These are phyloP conservation scores for Colletotrichum coccodes DNA, from an alignment of 2,329 filamentous ascomycete genomes.

Conservation along the genomic window DNA sequence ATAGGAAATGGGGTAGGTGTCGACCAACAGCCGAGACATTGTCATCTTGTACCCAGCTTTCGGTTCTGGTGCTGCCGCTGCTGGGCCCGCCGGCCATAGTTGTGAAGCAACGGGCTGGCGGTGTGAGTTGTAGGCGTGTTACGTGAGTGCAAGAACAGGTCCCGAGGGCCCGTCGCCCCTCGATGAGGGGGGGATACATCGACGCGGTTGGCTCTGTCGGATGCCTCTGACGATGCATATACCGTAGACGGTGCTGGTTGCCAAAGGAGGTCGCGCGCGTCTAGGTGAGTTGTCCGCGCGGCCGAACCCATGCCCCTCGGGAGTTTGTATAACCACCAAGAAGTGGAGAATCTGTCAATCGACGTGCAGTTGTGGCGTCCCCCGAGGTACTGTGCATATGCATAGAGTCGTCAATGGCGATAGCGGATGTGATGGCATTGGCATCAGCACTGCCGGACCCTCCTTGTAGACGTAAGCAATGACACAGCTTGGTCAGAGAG, in stretches of 20 bases:
- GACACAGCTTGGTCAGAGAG: constrained; percentile 3
- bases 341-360: neutral
- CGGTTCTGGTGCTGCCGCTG: neutral
- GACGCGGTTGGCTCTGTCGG: constrained; percentile 8
- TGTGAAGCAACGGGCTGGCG: neutral
- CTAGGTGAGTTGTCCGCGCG: constrained; percentile 4
- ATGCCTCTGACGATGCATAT: neutral
- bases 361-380: neutral
- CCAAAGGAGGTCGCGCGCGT: constrained; percentile 3
- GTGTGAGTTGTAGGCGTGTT: constrained; percentile 9
- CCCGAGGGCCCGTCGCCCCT: constrained; percentile 3
- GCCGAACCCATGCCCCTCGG: constrained; percentile 3
- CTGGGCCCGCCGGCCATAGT: neutral
- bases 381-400: neutral
- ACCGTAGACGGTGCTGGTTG: neutral
- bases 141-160: neutral
- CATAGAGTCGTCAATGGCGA: neutral
- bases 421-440: neutral
- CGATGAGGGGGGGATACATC: constrained; percentile 14
- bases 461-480: constrained; percentile 23
- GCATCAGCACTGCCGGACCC: neutral
- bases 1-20: neutral
- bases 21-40: constrained; percentile 16
- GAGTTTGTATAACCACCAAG: constrained; percentile 6
- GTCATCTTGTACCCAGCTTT: constrained; percentile 16